phyloP scores from a whole-genome alignment of 805 yeast genomes.

The Starmera dryadoides region DNA sequence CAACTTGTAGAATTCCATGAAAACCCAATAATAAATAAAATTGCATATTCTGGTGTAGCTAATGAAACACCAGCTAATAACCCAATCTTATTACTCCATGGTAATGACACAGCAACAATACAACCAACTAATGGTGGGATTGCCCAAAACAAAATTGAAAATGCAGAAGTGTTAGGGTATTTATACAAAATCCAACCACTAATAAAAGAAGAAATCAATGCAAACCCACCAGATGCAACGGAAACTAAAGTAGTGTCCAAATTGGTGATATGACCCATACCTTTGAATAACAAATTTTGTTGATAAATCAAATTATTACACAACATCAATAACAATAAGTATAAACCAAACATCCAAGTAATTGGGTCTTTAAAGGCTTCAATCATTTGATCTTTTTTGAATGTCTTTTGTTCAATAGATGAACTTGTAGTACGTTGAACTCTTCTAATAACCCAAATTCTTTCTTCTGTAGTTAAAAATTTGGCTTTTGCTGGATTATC shows the following conservation, averaged over 20 bases:
- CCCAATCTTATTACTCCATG: conserved; percentile 26
- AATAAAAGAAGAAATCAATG: conserved; percentile 20
- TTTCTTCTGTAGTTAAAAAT: conserved; percentile 33
- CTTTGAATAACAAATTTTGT: conserved; percentile 32
- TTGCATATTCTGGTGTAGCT: conserved; percentile 25
- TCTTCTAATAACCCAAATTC: conserved; percentile 29
- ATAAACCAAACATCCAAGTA: conserved; percentile 25
- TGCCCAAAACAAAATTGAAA: conserved; percentile 7
- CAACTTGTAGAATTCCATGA: conserved; percentile 5
- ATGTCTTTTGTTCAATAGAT: conserved; percentile 30
- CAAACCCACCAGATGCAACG: conserved; percentile 24
- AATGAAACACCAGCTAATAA: conserved; percentile 21
- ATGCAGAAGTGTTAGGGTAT: conserved; percentile 23
- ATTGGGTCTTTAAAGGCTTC: conserved; percentile 34
- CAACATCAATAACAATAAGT: conserved; percentile 31
- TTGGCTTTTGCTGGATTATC: conserved; percentile 36
- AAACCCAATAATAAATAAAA: conserved; percentile 15
- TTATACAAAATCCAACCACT: conserved; percentile 21
- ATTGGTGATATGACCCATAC: conserved; percentile 25
- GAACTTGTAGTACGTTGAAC: conserved; percentile 25
- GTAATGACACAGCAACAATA: conserved; percentile 30
- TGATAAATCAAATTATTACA: conserved; percentile 40
- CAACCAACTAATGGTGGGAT: conserved; percentile 27
- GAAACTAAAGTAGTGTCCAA: conserved; percentile 37
- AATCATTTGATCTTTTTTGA: conserved; percentile 30